Conservation (phyloP, 768 basidiomycete genomes). For the Termitomyces sp. region DNA sequence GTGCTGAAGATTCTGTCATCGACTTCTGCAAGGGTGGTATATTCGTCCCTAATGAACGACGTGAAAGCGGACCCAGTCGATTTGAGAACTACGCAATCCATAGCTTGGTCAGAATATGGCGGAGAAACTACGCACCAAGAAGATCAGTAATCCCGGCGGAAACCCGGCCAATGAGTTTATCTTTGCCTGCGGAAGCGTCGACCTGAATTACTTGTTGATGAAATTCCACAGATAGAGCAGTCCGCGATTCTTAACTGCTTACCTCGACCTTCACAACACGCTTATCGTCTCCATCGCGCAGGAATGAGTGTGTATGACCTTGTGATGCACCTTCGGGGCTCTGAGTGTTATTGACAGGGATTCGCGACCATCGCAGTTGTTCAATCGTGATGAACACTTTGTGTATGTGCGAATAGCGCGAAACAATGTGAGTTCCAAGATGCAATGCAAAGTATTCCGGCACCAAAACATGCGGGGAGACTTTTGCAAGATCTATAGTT, state of each 20-base stretch:
- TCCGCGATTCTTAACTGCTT: not conserved
- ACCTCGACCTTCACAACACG: slow-evolving; percentile 57
- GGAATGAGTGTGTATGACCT: slow-evolving; percentile 75
- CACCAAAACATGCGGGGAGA: slow-evolving; percentile 78
- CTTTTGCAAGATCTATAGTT: slow-evolving; percentile 71
- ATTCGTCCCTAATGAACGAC: slow-evolving; percentile 77
- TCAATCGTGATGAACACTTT: slow-evolving; percentile 69
- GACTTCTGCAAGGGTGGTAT: slow-evolving; percentile 81
- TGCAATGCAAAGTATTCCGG: slow-evolving; percentile 88
- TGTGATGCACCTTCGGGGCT: slow-evolving; percentile 22
- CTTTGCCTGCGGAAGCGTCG: slow-evolving; percentile 60
- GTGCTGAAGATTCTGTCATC: slow-evolving; percentile 90
- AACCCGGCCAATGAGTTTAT: slow-evolving; percentile 55
- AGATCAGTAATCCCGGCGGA: slow-evolving; percentile 73
- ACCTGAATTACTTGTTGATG: slow-evolving; percentile 30
- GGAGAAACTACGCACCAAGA: slow-evolving; percentile 45
- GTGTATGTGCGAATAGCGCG: slow-evolving; percentile 70
- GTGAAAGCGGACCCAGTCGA: slow-evolving; percentile 83
- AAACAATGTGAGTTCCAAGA: slow-evolving; percentile 76
- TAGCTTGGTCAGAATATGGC: not conserved
- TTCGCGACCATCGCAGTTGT: slow-evolving; percentile 81
- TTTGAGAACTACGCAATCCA: slow-evolving; percentile 66
- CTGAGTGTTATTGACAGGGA: slow-evolving; percentile 43
- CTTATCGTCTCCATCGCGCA: slow-evolving; percentile 89
- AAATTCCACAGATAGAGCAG: not conserved